Conservation (phyloP, 495 filamentous ascomycete species). For the Aspergillus sclerotioniger region DNA sequence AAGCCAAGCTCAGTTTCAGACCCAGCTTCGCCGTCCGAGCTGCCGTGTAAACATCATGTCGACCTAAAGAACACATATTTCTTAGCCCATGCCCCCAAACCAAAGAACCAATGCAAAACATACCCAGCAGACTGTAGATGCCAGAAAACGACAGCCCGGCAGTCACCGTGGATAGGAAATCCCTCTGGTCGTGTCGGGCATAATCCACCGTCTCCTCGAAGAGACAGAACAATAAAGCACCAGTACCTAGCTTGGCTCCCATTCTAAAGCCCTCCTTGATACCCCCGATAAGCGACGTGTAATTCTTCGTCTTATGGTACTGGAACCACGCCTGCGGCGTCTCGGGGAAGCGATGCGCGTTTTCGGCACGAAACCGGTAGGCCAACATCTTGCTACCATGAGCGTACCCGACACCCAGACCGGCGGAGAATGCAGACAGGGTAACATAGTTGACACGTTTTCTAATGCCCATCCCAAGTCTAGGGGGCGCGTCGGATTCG, state of each 20-base stretch:
- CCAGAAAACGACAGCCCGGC: conserved; percentile 82
- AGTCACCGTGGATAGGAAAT: conserved; percentile 72
- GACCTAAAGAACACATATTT: conserved; percentile 50
- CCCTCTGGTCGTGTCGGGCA: conserved; percentile 61
- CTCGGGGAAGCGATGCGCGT: conserved; percentile 84
- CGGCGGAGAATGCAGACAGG: conserved; percentile 58
- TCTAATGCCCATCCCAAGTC: conserved; percentile 63
- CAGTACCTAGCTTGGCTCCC: conserved; percentile 66
- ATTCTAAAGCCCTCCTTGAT: conserved; percentile 73
- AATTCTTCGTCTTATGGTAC: conserved; percentile 97
- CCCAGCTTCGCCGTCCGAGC: conserved; percentile 82
- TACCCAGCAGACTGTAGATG: conserved; percentile 83
- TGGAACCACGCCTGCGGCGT: conserved; percentile 88
- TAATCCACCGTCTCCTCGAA: conserved; percentile 84
- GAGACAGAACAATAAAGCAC: conserved; percentile 63
- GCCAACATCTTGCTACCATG: conserved; percentile 71
- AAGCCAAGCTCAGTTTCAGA: conserved; percentile 70
- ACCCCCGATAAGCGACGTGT: conserved; percentile 71
- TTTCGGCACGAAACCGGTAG: conserved; percentile 87
- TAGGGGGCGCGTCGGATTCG: conserved; percentile 44
- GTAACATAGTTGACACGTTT: conserved; percentile 63
- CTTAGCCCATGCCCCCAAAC: conserved; percentile 17
- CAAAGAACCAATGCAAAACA: conserved; percentile 27
- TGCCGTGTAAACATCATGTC: conserved; percentile 76
- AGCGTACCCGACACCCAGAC: conserved; percentile 65